Percentiles rank a stretch among this genome's conserved stretches.
Evolutionary conservation across 1,284 basidiomycete genomes (phyloP).

Genomic region (Pseudozyma sp.): DNA sequence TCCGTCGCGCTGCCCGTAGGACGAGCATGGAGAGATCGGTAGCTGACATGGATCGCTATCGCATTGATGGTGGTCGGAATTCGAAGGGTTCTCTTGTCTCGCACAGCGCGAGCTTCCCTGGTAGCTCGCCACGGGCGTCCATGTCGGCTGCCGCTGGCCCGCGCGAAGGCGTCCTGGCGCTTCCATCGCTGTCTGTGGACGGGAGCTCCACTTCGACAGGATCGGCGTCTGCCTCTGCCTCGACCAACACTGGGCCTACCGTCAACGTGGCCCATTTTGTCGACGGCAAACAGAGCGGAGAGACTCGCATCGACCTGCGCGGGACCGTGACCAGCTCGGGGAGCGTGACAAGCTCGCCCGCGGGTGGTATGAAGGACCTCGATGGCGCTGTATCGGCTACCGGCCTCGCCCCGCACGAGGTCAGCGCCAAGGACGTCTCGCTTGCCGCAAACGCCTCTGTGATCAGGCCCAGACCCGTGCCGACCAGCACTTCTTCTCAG

Average conservation of each 20-base stretch:
- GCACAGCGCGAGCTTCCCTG: slow-evolving; percentile 52
- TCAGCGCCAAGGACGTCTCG: slow-evolving; percentile 30
- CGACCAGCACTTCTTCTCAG: slow-evolving; percentile 30
- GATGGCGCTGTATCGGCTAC: background rate
- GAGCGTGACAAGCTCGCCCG: slow-evolving; percentile 42
- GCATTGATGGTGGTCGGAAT: slow-evolving; percentile 19
- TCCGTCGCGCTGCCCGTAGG: slow-evolving; percentile 54
- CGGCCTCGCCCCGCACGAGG: slow-evolving; percentile 10
- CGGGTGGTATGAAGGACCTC: slow-evolving; percentile 3
- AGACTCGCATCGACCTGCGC: slow-evolving; percentile 53
- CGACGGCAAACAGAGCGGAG: slow-evolving; percentile 40
- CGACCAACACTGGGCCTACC: slow-evolving; percentile 39
- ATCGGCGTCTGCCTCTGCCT: slow-evolving; percentile 33
- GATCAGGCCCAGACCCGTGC: slow-evolving; percentile 12
- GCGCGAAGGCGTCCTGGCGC: slow-evolving; percentile 34
- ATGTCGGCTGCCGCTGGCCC: slow-evolving; percentile 34
- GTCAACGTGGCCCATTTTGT: slow-evolving; percentile 52
- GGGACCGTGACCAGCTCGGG: slow-evolving; percentile 47
- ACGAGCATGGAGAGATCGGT: slow-evolving; percentile 47
- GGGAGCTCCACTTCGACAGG: slow-evolving; percentile 9
- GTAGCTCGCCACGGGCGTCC: slow-evolving; percentile 38
- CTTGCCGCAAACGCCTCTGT: slow-evolving; percentile 33
- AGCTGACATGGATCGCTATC: slow-evolving; percentile 16
- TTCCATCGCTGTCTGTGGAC: slow-evolving; percentile 30
- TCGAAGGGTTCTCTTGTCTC: slow-evolving; percentile 20